Evolutionary conservation across 352 stramenopile species (phyloP).

Genomic region (Phytophthora fragariaefolia): DNA sequence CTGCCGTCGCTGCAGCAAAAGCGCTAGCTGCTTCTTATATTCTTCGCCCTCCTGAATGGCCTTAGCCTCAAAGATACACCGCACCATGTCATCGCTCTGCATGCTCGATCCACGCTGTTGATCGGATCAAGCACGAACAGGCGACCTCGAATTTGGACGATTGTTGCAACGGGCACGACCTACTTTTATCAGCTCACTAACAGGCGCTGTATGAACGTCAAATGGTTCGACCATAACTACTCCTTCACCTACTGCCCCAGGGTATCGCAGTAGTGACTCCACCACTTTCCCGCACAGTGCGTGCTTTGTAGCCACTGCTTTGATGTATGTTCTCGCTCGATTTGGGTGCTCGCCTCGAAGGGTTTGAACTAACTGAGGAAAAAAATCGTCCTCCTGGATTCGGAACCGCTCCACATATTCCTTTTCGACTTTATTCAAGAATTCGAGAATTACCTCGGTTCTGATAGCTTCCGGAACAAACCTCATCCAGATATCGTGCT

Average conservation of each 20-base stretch:
- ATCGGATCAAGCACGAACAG: conserved; percentile 16
- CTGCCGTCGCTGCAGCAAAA: conserved; percentile 50
- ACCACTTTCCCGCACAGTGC: conserved; percentile 55
- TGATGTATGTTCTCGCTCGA: conserved; percentile 61
- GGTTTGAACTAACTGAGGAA: conserved; percentile 67
- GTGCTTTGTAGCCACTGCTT: conserved; percentile 47
- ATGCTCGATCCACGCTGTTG: conserved; percentile 34
- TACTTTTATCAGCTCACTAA: conserved; percentile 53
- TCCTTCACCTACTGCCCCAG: conserved; percentile 46
- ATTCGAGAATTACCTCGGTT: conserved; percentile 46
- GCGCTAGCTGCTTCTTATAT: conserved; percentile 48
- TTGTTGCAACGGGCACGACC: conserved; percentile 24
- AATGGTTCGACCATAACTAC: conserved; percentile 41
- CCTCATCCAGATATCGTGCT: conserved; percentile 52
- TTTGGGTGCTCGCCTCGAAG: conserved; percentile 65
- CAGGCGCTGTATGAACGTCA: conserved; percentile 43
- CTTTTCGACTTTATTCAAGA: conserved; percentile 44
- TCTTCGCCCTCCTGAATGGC: conserved; percentile 37
- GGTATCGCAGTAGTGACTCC: conserved; percentile 41
- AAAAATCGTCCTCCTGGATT: conserved; percentile 66
- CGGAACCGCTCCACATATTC: conserved; percentile 50
- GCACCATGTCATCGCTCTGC: conserved; percentile 51
- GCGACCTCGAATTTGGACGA: conserved; percentile 16
- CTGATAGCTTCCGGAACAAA: conserved; percentile 49
- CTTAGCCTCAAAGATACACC: conserved; percentile 27